These are phyloP conservation scores for Pilobolus umbonatus DNA, from an alignment of 192 early-diverging fungal species.

Conservation along the genomic window DNA sequence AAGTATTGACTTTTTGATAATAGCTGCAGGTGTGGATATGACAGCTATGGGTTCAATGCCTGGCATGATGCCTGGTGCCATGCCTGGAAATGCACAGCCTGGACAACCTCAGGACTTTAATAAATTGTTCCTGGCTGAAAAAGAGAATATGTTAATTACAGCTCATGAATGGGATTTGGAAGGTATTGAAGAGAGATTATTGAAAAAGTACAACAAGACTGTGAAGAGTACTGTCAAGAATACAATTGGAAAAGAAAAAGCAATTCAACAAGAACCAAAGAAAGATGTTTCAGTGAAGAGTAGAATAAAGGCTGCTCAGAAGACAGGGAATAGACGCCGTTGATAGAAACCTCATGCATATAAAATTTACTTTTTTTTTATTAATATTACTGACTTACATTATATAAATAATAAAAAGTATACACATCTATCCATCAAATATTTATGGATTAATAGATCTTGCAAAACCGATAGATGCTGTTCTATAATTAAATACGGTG, in stretches of 20 bases:
- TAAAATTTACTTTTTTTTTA: too few species aligned
- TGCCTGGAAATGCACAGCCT: conserved; percentile 42
- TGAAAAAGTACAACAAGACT: conserved; percentile 70
- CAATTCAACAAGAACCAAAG: background rate
- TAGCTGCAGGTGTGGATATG: conserved; percentile 84
- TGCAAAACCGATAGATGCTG: conserved; percentile 44
- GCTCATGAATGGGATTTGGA: conserved; percentile 79
- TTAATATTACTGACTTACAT: background rate
- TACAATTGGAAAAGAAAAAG: background rate
- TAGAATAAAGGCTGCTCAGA: conserved; percentile 28
- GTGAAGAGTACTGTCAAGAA: background rate
- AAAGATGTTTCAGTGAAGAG: conserved; percentile 21
- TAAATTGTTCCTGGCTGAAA: conserved; percentile 85
- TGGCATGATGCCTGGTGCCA: conserved; percentile 53
- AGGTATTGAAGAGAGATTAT: conserved; percentile 71
- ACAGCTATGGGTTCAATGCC: conserved; percentile 87
- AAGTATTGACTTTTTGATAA: background rate
- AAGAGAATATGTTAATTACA: conserved; percentile 80
- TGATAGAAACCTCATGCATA: too few species aligned
- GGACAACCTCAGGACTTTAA: conserved; percentile 80
- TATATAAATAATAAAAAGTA: conserved; percentile 2
- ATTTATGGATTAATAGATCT: conserved; percentile 3
- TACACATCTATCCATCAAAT: background rate
- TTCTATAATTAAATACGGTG: conserved; percentile 44
- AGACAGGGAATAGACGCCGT: conserved; percentile 18